Conservation (phyloP, 2,329 filamentous ascomycete genomes). For the Ceratocystis ficicola region DNA sequence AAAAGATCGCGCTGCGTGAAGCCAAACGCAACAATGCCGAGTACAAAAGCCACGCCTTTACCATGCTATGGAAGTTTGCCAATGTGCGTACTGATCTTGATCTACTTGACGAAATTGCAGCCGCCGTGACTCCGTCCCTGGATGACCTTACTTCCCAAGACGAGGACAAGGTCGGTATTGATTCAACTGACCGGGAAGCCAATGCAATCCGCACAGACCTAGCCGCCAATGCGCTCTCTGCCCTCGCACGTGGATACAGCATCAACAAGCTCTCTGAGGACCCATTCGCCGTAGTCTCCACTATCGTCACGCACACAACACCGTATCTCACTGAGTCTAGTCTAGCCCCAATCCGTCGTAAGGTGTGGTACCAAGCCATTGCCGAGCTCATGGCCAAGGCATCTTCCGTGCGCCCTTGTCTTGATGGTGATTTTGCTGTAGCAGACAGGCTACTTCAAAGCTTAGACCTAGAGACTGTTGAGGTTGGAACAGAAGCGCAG, state of each 20-base stretch:
- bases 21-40: slow-evolving; percentile 81
- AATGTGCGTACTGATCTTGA: slow-evolving; percentile 55
- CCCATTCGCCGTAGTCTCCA: slow-evolving; percentile 31
- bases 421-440: slow-evolving; percentile 24
- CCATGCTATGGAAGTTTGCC: slow-evolving; percentile 60
- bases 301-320: slow-evolving; percentile 33
- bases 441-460: slow-evolving; percentile 35
- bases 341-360: slow-evolving; percentile 36
- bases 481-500: slow-evolving; percentile 41
- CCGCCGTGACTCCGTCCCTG: slow-evolving; percentile 51
- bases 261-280: slow-evolving; percentile 31
- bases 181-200: slow-evolving; percentile 30
- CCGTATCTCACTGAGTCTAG: slow-evolving; percentile 32
- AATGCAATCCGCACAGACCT: slow-evolving; percentile 31
- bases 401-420: slow-evolving; percentile 26
- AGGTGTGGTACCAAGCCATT: slow-evolving; percentile 42
- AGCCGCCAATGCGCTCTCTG: slow-evolving; percentile 40
- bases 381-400: slow-evolving; percentile 33
- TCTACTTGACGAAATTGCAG: slow-evolving; percentile 53
- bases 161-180: slow-evolving; percentile 58
- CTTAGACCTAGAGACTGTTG: slow-evolving; percentile 36
- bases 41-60: slow-evolving; percentile 67
- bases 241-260: slow-evolving; percentile 39
- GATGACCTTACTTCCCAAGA: slow-evolving; percentile 41
- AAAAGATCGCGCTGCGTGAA: slow-evolving; percentile 73